These are phyloP conservation scores for Fraxinus albicans DNA, from an alignment of 305 asterid genomes.

Conservation along the genomic window DNA sequence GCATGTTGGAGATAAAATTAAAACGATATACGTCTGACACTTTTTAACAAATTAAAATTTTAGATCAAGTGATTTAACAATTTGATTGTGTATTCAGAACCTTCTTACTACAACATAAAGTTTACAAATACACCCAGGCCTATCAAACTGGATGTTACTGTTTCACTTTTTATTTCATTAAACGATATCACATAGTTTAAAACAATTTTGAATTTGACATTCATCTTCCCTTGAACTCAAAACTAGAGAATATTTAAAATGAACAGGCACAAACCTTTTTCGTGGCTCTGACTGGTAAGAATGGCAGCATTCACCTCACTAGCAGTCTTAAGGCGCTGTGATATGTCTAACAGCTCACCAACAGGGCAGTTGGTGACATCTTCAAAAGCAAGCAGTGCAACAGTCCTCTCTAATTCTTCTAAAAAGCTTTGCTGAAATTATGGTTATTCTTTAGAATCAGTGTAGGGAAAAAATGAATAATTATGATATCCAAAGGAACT, in stretches of 20 bases:
- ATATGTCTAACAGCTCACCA: conserved; percentile 68
- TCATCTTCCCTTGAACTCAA: neutral
- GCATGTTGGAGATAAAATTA: neutral
- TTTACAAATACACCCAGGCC: neutral
- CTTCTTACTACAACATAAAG: neutral
- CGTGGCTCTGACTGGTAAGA: conserved; percentile 62
- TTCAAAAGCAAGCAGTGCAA: conserved; percentile 86
- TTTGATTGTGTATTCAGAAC: neutral
- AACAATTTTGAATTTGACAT: neutral
- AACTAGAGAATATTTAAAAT: neutral
- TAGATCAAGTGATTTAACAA: neutral
- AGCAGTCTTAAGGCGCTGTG: conserved; percentile 60
- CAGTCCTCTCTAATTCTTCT: conserved; percentile 87
- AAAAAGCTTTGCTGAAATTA: conserved; percentile 61
- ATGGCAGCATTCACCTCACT: conserved; percentile 61
- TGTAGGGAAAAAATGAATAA: neutral
- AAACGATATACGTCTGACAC: neutral
- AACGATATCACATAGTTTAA: neutral
- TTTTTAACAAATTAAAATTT: neutral
- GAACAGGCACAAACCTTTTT: conserved; percentile 39
- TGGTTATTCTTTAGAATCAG: neutral
- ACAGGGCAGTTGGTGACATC: conserved; percentile 71
- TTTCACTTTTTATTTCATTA: neutral
- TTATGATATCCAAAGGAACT: neutral
- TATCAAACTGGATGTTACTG: neutral